A percentile compares a stretch with the other conserved stretches of the same genome.
These are phyloP conservation scores for Paragyromitra xinjiangensis DNA, from an alignment of 495 filamentous ascomycete species.

Conservation along the genomic window DNA sequence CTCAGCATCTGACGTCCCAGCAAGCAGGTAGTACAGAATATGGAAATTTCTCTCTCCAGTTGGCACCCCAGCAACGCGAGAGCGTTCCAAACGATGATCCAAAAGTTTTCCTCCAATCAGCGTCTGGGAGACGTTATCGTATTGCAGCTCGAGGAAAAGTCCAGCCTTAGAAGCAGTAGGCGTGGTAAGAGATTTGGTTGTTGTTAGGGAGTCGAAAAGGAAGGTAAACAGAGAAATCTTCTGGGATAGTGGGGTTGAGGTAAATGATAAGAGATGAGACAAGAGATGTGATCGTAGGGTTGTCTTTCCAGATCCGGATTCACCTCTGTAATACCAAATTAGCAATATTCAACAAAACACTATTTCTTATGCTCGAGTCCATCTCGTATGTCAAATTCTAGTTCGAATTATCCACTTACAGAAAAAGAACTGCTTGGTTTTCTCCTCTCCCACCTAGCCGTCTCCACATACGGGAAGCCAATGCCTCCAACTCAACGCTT, in stretches of 20 bases:
- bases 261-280: constrained; percentile 82
- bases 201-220: constrained; percentile 93
- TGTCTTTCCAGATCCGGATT: constrained; percentile 94
- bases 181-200: constrained; percentile 95
- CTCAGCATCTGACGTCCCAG: constrained; percentile 89
- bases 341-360: constrained; percentile 16
- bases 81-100: constrained; percentile 90
- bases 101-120: constrained; percentile 93
- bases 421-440: constrained; percentile 89
- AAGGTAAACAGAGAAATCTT: constrained; percentile 94
- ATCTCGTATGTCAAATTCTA: not conserved
- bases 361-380: not conserved
- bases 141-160: constrained; percentile 93
- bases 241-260: constrained; percentile 87
- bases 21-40: constrained; percentile 90
- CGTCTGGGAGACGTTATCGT: constrained; percentile 83
- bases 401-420: constrained; percentile 68
- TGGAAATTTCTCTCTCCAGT: constrained; percentile 97
- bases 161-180: constrained; percentile 95
- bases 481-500: constrained; percentile 76
- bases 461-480: constrained; percentile 83
- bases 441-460: constrained; percentile 88
- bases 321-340: constrained; percentile 69
- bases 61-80: constrained; percentile 86
- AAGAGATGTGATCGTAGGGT: constrained; percentile 89